A percentile compares a stretch with the other conserved stretches of the same genome.
These are phyloP conservation scores for Fraxinus floribunda DNA, from an alignment of 305 asterid species.

Conservation along the genomic window DNA sequence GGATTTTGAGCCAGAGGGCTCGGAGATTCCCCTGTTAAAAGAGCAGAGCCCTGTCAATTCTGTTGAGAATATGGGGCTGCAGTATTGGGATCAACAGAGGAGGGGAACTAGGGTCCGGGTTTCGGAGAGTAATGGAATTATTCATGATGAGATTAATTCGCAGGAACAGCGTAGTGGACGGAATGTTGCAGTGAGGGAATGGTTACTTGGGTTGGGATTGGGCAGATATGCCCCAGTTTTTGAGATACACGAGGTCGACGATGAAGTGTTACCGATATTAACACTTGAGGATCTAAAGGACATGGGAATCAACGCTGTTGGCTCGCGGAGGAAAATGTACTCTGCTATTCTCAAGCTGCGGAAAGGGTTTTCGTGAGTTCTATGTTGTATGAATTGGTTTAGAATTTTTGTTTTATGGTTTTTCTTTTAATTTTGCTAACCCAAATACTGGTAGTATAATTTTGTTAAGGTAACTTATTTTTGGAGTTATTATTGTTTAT, in stretches of 20 bases:
- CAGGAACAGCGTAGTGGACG: constrained; percentile 46
- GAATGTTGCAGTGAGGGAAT: constrained; percentile 65
- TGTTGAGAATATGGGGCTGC: constrained; percentile 66
- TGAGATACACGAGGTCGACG: constrained; percentile 92
- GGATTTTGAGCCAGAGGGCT: constrained; percentile 55
- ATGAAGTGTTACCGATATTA: constrained; percentile 79
- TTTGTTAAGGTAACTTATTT: constrained; percentile 35
- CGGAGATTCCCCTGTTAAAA: constrained; percentile 52
- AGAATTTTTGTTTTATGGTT: constrained; percentile 21
- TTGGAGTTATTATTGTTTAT: constrained; percentile 30
- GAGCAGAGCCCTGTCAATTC: constrained; percentile 74
- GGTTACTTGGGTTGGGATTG: constrained; percentile 80
- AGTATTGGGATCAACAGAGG: constrained; percentile 73
- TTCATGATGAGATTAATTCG: constrained; percentile 52
- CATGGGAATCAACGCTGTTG: constrained; percentile 93
- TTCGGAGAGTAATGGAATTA: constrained; percentile 57
- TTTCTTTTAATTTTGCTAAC: constrained; percentile 30
- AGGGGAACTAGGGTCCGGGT: constrained; percentile 48
- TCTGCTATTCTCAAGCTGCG: constrained; percentile 65
- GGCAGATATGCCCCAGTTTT: constrained; percentile 76
- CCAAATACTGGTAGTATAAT: constrained; percentile 36
- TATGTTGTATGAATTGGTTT: constrained; percentile 37
- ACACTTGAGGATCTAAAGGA: constrained; percentile 95
- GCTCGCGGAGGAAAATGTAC: constrained; percentile 87
- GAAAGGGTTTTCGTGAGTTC: constrained; percentile 65